Conservation (phyloP, 2,329 filamentous ascomycete species). For the Scytalidium lignicola region DNA sequence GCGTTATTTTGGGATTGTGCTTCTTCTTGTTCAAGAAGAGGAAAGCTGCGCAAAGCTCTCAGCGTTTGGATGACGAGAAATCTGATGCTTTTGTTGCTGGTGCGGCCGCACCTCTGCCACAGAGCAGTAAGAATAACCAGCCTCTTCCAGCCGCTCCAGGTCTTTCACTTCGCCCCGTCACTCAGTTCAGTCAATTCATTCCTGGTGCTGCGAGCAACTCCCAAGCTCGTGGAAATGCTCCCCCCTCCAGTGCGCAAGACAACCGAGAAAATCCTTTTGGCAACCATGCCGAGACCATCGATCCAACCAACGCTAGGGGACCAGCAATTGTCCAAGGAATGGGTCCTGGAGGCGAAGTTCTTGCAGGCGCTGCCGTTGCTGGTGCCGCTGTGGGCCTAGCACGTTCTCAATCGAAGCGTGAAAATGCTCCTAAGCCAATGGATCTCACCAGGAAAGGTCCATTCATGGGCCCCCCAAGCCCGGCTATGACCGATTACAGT, state of each 20-base stretch:
- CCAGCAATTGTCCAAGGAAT: slow-evolving; percentile 35
- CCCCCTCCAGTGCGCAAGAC: slow-evolving; percentile 38
- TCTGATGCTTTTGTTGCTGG: slow-evolving; percentile 29
- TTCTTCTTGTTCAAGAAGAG: slow-evolving; percentile 67
- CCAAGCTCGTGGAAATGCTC: slow-evolving; percentile 25
- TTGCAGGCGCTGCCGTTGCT: slow-evolving; percentile 26
- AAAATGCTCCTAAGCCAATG: slow-evolving; percentile 40
- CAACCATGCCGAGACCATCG: slow-evolving; percentile 48
- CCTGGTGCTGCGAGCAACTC: slow-evolving; percentile 24
- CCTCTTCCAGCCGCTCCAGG: slow-evolving; percentile 59
- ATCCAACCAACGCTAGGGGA: slow-evolving; percentile 35
- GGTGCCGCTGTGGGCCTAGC: slow-evolving; percentile 29
- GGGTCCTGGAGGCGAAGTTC: slow-evolving; percentile 33
- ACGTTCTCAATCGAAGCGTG: slow-evolving; percentile 54
- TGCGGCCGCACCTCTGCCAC: slow-evolving; percentile 10
- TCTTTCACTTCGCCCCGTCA: slow-evolving; percentile 77
- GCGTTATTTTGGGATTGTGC: slow-evolving; percentile 59
- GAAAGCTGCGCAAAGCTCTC: slow-evolving; percentile 59
- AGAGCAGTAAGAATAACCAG: slow-evolving; percentile 10
- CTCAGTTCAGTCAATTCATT: slow-evolving; percentile 72
- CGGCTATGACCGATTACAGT: slow-evolving; percentile 59
- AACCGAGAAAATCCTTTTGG: slow-evolving; percentile 69
- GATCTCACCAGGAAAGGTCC: slow-evolving; percentile 46
- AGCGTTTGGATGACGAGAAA: slow-evolving; percentile 61
- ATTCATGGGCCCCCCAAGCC: slow-evolving; percentile 45